Evolutionary conservation across 2,329 filamentous ascomycete species (phyloP).

Genomic region (Fusarium drepaniforme): DNA sequence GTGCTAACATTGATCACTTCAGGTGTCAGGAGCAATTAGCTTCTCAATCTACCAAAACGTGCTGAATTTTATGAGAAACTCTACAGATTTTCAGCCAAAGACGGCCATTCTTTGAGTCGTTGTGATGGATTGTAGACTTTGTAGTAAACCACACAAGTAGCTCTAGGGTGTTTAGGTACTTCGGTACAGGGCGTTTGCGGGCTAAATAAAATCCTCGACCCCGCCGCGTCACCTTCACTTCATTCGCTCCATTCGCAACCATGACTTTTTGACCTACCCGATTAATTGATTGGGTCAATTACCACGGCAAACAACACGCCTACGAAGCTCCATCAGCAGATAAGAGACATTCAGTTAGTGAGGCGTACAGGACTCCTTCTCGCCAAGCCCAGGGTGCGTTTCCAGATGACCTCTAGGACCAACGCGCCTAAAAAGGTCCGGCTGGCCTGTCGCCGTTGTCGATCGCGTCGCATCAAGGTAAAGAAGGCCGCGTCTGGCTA

Average conservation of each 20-base stretch:
- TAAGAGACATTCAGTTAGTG: not conserved
- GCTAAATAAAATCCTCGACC: not conserved
- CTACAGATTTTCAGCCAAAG: not conserved
- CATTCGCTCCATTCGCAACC: not conserved
- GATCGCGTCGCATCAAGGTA: constrained; percentile 53
- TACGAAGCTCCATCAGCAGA: too few relatives aligned
- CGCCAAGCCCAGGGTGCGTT: not conserved
- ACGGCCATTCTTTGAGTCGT: not conserved
- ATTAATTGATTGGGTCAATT: not conserved
- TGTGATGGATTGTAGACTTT: too few relatives aligned
- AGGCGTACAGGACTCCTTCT: not conserved
- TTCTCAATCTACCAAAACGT: not conserved
- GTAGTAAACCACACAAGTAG: not conserved
- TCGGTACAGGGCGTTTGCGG: not conserved
- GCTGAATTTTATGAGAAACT: not conserved
- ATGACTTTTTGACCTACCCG: not conserved
- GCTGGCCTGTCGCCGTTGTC: constrained; percentile 52
- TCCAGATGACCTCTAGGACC: constrained; percentile 11
- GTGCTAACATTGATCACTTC: not conserved
- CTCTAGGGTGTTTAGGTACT: not conserved
- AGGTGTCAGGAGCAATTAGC: not conserved
- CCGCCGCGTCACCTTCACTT: not conserved
- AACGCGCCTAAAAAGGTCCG: constrained; percentile 51
- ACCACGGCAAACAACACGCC: not conserved
- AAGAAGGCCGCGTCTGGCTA: not conserved